A percentile compares a stretch with the other conserved stretches of the same genome.
These are phyloP conservation scores for Silybum marianum DNA, from an alignment of 129 eudicot species.

Conservation along the genomic window DNA sequence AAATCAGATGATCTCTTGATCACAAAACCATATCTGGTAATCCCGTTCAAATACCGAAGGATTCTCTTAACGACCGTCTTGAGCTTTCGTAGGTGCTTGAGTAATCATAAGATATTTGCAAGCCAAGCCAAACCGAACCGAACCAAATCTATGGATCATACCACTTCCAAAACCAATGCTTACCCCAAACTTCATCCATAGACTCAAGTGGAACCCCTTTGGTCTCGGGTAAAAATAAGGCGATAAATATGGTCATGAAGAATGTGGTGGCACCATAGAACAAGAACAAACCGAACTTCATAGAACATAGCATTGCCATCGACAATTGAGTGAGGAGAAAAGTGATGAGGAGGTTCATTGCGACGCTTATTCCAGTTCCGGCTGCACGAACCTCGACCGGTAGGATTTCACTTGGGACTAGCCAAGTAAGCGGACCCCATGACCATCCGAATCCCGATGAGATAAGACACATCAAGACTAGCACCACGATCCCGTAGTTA, in stretches of 20 bases:
- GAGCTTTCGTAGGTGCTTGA: neutral
- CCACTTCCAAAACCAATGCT: slow-evolving; percentile 54
- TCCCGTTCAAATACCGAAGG: neutral
- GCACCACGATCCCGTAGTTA: slow-evolving; percentile 27
- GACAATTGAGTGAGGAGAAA: slow-evolving; percentile 43
- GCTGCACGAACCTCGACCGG: slow-evolving; percentile 49
- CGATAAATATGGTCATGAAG: slow-evolving; percentile 39
- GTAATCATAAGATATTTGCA: neutral
- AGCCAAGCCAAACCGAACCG: neutral
- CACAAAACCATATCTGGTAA: neutral
- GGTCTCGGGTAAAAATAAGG: slow-evolving; percentile 50
- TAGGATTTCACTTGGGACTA: slow-evolving; percentile 49
- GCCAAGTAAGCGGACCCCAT: slow-evolving; percentile 63
- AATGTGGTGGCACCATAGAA: slow-evolving; percentile 40
- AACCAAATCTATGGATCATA: neutral
- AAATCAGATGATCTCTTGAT: neutral
- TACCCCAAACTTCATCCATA: slow-evolving; percentile 46
- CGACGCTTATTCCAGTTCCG: slow-evolving; percentile 46
- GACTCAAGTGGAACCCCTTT: slow-evolving; percentile 45
- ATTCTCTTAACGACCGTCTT: neutral
- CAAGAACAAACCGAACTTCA: slow-evolving; percentile 47
- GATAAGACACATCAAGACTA: slow-evolving; percentile 44
- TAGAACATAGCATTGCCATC: slow-evolving; percentile 43
- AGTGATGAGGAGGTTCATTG: slow-evolving; percentile 38
- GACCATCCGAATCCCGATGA: slow-evolving; percentile 54